Evolutionary conservation across 2,329 filamentous ascomycete genomes (phyloP).

Genomic region (Xylariaceae sp.): DNA sequence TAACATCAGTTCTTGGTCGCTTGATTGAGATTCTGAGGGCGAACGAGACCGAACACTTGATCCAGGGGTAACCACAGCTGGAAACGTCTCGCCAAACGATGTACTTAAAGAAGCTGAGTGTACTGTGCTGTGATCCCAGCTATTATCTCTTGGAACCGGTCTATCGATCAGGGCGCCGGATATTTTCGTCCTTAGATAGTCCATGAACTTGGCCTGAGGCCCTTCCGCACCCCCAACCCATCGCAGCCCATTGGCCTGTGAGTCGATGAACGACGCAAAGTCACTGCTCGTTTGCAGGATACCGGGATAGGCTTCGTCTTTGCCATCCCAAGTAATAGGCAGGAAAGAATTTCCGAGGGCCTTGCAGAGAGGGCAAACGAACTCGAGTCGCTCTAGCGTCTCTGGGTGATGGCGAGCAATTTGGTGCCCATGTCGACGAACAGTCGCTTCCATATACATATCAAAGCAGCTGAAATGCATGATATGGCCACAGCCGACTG

Average conservation of each 20-base stretch:
- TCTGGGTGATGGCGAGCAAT: conserved; percentile 95
- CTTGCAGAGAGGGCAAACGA: conserved; percentile 95
- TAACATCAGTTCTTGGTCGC: conserved; percentile 49
- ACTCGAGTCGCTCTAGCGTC: conserved; percentile 72
- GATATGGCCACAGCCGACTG: conserved; percentile 91
- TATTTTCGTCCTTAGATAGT: conserved; percentile 35
- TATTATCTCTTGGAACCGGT: conserved; percentile 30
- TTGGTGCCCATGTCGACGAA: conserved; percentile 80
- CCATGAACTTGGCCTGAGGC: conserved; percentile 31
- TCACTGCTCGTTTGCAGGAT: conserved; percentile 55
- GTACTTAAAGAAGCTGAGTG: conserved; percentile 33
- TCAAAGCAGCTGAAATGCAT: conserved; percentile 99
- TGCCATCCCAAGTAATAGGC: conserved; percentile 91
- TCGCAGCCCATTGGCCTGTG: conserved; percentile 40
- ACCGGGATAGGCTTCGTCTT: conserved; percentile 78
- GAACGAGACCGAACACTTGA: conserved; percentile 30
- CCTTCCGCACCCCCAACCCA: conserved; percentile 23
- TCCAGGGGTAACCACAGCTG: conserved; percentile 32
- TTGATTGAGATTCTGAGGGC: conserved; percentile 31
- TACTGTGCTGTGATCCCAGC: conserved; percentile 36
- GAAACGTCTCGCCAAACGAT: conserved; percentile 39
- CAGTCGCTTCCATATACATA: conserved; percentile 79
- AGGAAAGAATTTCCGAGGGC: conserved; percentile 92
- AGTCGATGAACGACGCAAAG: conserved; percentile 67
- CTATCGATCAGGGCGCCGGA: conserved; percentile 35